Base-by-base conservation (phyloP, 2,329 filamentous ascomycete genomes). In the Pseudophaeomoniella oleicola region DNA sequence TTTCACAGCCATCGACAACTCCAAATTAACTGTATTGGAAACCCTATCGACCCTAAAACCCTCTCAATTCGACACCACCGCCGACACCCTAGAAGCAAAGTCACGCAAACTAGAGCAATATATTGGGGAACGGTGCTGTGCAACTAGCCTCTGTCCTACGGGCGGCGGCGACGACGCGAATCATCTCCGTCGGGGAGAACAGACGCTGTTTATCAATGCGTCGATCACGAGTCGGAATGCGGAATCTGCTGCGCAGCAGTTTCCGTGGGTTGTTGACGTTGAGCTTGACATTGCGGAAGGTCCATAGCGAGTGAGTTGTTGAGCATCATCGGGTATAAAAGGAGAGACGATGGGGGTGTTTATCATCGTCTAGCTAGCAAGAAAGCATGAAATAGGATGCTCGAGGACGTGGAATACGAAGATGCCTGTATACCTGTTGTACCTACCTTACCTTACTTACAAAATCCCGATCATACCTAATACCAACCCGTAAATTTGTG, bases 201-300 rank as follows among this genome's bases (percentile, higher is more conserved):
- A 74, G 43, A 78, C 72, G 0, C 48, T 77, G 4, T 75, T 78
- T 46, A 56, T 78, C 6, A 78, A 78, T 48, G 72, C 71, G 1
- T 59, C 74, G 0, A 65, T 76, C 16, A 57, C 71, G 53, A 58
- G 66, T 3, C 10, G 10, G 10, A 46, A 48, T 5, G 43, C 57
- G 2, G 40, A 52, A 4, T 59, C 64, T 13, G 39, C 49, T n/a
- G 56, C 60, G 9, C 45, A 52, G 6, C 68, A 77, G 30, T 48
- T 62, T 12, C 65, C 69, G 1, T 77, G 69, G 68, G 13, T 75
- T 2, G 50, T 75, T 4, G 63, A 72, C 9, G 40, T 73, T 4
- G 59, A 66, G 16, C 51, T 75, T 17, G n/a, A n/a, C n/a, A n/a
- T n/a, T n/a, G n/a, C n/a, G n/a, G n/a, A n/a, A n/a, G n/a, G n/a